Base-by-base conservation (phyloP, 805 yeast species). In the Candida ovalis region DNA sequence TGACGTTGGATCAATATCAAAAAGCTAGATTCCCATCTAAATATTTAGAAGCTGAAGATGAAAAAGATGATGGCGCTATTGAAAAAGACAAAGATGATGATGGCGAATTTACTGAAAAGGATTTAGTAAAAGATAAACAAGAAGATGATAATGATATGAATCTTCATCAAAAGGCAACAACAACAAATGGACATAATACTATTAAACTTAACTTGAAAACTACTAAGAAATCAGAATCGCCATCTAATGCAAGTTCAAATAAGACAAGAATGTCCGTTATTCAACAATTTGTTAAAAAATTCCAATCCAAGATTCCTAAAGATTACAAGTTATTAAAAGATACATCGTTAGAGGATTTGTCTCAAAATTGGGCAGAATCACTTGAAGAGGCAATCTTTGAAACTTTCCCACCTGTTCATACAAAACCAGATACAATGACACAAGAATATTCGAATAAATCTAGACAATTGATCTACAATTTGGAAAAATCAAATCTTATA, bases 361-460 rank as follows among this genome's bases (percentile, higher is more conserved):
- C 82, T 0, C 51, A 55, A 1, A 61, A 69, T 19, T 75, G 81
- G 79, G 76, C 87, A 0, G 49, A 64, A 15, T 68, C 72, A 23
- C 63, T 85, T 32, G 91, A 85, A 63, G 59, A 64, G 3, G 80
- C 75, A 15, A 62, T 84, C 6, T 76, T 61, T 51, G 60, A 63
- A 19, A 63, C 57, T 3, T 60, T 42, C 44, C 61, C 62, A 8
- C 53, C 62, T 4, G 24, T 42, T 13, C 45, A 44, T 17, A 32
- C 42, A 24, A 43, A 48, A 18, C 39, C 42, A 4, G 59, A 53
- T 10, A 44, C 52, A 6, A 51, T 55, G 52, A 47, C 60, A 9
- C 45, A 55, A 38, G 68, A 74, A 55, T 86, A 91, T 68, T 73
- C 86, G 44, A 86, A 81, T 55, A 80, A 83, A 67, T 78, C 86